A percentile compares a stretch with the other conserved stretches of the same genome.
phyloP scores from a whole-genome alignment of 441 rosid species.

The Erodium trifolium region DNA sequence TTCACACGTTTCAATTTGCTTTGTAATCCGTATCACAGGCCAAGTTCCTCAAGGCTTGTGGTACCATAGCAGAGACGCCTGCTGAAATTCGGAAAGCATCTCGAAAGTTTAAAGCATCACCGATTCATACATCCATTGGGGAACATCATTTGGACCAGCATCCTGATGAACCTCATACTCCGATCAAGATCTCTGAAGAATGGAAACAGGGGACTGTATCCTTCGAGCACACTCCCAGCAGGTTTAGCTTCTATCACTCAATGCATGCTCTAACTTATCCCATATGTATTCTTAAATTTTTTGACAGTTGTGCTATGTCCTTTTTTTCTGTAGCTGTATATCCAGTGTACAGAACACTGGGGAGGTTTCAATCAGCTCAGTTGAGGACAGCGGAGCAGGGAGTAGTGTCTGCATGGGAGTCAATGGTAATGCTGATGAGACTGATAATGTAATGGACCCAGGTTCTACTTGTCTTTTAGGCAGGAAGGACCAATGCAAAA shows the following conservation, averaged over 20 bases:
- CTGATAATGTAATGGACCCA: background rate
- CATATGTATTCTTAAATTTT: background rate
- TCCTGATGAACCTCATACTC: conserved; percentile 27
- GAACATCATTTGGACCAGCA: conserved; percentile 39
- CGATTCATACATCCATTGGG: conserved; percentile 27
- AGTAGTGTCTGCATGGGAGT: conserved; percentile 23
- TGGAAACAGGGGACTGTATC: conserved; percentile 33
- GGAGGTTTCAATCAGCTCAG: conserved; percentile 28
- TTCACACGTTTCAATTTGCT: no score
- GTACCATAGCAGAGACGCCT: conserved; percentile 80
- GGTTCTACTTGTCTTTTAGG: no score
- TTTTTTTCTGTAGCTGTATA: conserved; percentile 9
- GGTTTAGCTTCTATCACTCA: conserved; percentile 36
- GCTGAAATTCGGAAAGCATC: conserved; percentile 62
- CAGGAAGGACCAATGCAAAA: conserved; percentile 26
- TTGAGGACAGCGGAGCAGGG: conserved; percentile 32
- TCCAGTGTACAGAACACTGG: conserved; percentile 32
- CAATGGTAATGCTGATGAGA: conserved; percentile 14
- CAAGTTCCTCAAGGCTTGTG: conserved; percentile 83
- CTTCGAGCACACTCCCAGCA: conserved; percentile 52
- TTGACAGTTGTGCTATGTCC: background rate
- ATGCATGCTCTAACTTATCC: background rate
- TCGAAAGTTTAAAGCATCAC: conserved; percentile 32
- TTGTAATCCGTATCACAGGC: conserved; percentile 37
- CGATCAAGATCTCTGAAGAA: conserved; percentile 38